Conservation (phyloP, 805 yeast genomes). For the Candida maris region DNA sequence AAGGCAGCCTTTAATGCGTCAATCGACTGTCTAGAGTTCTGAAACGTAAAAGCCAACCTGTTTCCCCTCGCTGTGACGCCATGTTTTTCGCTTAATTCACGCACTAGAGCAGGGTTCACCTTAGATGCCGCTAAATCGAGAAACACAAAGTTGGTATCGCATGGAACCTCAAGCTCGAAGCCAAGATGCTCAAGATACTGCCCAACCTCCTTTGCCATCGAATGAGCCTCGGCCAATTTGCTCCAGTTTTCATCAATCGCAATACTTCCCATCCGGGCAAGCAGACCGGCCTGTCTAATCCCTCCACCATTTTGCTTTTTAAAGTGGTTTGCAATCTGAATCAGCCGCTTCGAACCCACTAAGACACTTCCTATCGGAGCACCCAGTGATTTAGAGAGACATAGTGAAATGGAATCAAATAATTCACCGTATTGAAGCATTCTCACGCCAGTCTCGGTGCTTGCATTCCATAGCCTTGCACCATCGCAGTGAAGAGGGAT, state of each 20-base stretch:
- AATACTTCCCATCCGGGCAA: slow-evolving; percentile 74
- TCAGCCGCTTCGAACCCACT: slow-evolving; percentile 60
- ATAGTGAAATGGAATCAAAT: slow-evolving; percentile 87
- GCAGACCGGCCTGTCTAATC: slow-evolving; percentile 80
- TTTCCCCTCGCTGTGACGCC: slow-evolving; percentile 66
- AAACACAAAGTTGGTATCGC: slow-evolving; percentile 81
- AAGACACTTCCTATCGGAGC: slow-evolving; percentile 91
- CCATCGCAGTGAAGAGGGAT: slow-evolving; percentile 83
- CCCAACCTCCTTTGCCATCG: slow-evolving; percentile 48
- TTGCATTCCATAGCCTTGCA: slow-evolving; percentile 94
- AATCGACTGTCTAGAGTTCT: slow-evolving; percentile 50
- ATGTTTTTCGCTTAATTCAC: slow-evolving; percentile 45
- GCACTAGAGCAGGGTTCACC: slow-evolving; percentile 47
- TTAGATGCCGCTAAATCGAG: slow-evolving; percentile 52
- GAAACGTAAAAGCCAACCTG: slow-evolving; percentile 80
- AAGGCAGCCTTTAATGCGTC: slow-evolving; percentile 56
- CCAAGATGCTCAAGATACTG: slow-evolving; percentile 50
- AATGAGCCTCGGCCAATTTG: slow-evolving; percentile 48
- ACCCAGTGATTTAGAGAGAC: slow-evolving; percentile 85
- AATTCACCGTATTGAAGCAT: slow-evolving; percentile 66
- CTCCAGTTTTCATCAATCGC: slow-evolving; percentile 75
- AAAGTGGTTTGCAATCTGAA: slow-evolving; percentile 75
- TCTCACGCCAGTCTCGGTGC: slow-evolving; percentile 65
- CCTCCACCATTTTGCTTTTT: slow-evolving; percentile 94
- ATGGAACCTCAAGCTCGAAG: slow-evolving; percentile 65